Percentiles rank a stretch among this genome's conserved stretches.
phyloP scores from a whole-genome alignment of 2,329 filamentous ascomycete genomes.

The Chaetoscypha palmicola region DNA sequence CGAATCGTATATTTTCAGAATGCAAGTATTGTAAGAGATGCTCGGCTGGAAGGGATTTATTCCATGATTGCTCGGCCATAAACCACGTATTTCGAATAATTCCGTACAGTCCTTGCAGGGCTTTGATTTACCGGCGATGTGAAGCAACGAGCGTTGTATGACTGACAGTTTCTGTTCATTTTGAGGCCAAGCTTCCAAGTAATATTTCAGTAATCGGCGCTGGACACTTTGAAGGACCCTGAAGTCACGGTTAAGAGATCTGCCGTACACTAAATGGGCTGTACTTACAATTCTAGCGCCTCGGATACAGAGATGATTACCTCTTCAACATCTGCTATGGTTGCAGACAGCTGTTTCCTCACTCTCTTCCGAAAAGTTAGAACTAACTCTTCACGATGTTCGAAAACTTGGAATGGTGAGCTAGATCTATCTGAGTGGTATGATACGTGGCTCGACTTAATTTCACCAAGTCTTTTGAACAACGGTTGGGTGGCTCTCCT shows the following conservation, averaged over 20 bases:
- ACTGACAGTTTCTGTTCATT: background rate
- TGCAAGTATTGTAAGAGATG: constrained; percentile 1
- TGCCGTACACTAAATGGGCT: background rate
- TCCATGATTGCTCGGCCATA: constrained; percentile 1
- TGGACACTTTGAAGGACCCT: background rate
- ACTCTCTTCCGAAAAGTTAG: constrained; percentile 3
- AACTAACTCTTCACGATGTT: constrained; percentile 1
- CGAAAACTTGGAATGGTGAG: background rate
- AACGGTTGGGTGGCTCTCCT: background rate
- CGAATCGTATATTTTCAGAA: constrained; percentile 4
- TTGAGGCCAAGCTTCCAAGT: background rate
- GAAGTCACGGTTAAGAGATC: background rate
- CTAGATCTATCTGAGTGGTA: background rate
- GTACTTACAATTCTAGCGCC: constrained; percentile 2
- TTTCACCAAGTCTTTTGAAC: background rate
- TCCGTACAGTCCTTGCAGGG: constrained; percentile 5
- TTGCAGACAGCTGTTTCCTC: constrained; percentile 1
- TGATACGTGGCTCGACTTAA: background rate
- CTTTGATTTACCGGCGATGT: background rate
- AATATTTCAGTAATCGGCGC: background rate
- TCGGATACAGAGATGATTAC: background rate
- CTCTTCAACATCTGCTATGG: background rate
- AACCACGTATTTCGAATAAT: constrained; percentile 6
- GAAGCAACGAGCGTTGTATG: background rate
- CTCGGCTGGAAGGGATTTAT: constrained; percentile 8